Base-by-base conservation (phyloP, 2,329 filamentous ascomycete species). In the Colletotrichum sidae region DNA sequence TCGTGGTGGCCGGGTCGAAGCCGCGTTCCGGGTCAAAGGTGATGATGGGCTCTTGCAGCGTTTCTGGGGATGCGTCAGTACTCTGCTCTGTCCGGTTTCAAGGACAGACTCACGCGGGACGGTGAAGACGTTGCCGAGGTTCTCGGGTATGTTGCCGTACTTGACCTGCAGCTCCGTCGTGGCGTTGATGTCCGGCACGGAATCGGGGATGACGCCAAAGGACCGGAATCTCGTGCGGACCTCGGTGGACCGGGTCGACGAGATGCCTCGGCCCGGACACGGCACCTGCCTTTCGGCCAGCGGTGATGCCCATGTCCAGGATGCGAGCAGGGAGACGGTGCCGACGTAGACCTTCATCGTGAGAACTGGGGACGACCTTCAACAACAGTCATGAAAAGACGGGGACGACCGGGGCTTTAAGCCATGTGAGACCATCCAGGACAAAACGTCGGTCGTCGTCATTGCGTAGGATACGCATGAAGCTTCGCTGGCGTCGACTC, bases 91-190 rank as follows among this genome's bases (percentile, higher is more conserved):
- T 5, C 8, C 3, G 44, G 4, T 8, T 3, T n/a, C n/a, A 46
- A 17, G 13, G 8, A 8, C 4, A 17, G 4, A 46, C 44, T 4
- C 15, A 46, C 44, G 44, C 15, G 25, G 15, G 8, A 15, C 44
- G 2, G 44, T 11, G 25, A 46, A 55, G 6, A 15, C 41, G 33
- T 55, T 55, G 8, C 53, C 53, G n/a, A 55, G 53, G n/a, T 55
- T 55, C n/a, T 46, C 41, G 12, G 53, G 53, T 9, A 55, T 37
- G n/a, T 55, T 55, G 7, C 53, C 42, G 33, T 55, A 55, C 11
- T 37, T 15, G 9, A 55, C 53, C 3, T 34, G 53, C 0, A 55
- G 39, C 7, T 55, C 53, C 8, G 42, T 46, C 11, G 42, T 46
- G 4, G 53, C 41, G 10, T 25, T 55, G 41, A 55, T 55, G n/a